These are phyloP conservation scores for Dendrothele bispora DNA, from an alignment of 768 basidiomycete species.

Conservation along the genomic window DNA sequence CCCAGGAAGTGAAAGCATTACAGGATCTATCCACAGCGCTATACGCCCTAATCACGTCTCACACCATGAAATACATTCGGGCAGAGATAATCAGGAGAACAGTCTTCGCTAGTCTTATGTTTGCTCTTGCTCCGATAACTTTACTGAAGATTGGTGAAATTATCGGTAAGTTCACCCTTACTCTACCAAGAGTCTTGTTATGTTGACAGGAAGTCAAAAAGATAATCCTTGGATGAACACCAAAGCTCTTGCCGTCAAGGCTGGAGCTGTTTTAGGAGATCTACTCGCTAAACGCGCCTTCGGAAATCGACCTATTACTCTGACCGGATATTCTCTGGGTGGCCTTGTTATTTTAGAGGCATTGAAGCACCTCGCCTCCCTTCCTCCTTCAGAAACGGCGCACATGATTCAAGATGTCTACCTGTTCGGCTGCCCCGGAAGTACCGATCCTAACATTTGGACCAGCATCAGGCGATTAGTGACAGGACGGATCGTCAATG, in stretches of 20 bases:
- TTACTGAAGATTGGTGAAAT: constrained; percentile 53
- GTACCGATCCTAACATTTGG: constrained; percentile 43
- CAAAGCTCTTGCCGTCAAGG: constrained; percentile 48
- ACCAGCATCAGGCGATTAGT: constrained; percentile 46
- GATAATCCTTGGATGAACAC: constrained; percentile 65
- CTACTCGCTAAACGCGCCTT: constrained; percentile 50
- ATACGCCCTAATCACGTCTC: constrained; percentile 38
- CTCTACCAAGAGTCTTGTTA: too few relatives aligned
- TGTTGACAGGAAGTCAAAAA: too few relatives aligned
- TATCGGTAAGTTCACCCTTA: constrained; percentile 47
- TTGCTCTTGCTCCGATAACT: constrained; percentile 49
- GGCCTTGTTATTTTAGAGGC: constrained; percentile 58
- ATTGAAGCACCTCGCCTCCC: constrained; percentile 44
- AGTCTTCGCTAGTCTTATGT: constrained; percentile 47
- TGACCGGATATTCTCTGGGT: constrained; percentile 59
- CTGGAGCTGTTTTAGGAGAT: constrained; percentile 54
- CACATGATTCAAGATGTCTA: constrained; percentile 55
- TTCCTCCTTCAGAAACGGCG: constrained; percentile 42
- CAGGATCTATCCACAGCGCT: constrained; percentile 49
- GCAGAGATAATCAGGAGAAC: constrained; percentile 50
- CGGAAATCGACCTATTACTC: constrained; percentile 52
- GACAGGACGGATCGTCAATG: constrained; percentile 54
- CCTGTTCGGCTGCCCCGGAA: constrained; percentile 50
- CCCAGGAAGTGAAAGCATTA: constrained; percentile 57
- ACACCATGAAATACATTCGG: constrained; percentile 52